Evolutionary conservation across 805 yeast species (phyloP), one percentile per base, ranked within the genome.

Genomic region (Candida dajiaensis): DNA sequence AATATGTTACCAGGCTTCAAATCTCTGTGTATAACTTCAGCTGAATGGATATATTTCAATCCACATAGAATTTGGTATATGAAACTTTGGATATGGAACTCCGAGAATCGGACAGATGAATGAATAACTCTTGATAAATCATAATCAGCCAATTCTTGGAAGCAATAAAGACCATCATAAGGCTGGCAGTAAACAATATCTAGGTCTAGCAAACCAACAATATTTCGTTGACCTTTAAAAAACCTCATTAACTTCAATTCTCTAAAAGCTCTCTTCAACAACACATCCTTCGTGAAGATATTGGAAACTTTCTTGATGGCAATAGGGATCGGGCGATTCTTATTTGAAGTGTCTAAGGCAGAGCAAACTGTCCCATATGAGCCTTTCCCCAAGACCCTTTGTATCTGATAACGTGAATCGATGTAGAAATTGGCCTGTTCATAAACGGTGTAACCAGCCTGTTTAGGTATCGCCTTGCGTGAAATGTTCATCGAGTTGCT

Each of bases 21-120:
- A 62, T 90, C 98, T 47, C 98, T 73, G 62, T 90, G 98, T 45
- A 90, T 83, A 10, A 90, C 95, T 54, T 87, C 89, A 1, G 96
- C 96, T 6, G 94, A 81, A 64, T 90, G 98, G 43, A 90, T 84
- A 59, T 88, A 90, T 60, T 87, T 85, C 40, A 90, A 67, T 0
- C 96, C 98, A 64, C 95, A 85, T 31, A 89, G 66, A 2, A 90
- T 77, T 63, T 90, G 97, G 60, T 89, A 89, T 36, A 80, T 62
- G 54, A 88, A 85, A 50, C 77, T 76, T 57, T 82, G 83, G 26
- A 88, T 78, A 59, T 89, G 97, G 62, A 82, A 83, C 51, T 87
- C 94, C n/a, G 92, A 80, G 55, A 90, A 78, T 51, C 84, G 88
- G 16, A 81, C 83, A 0, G 81, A 67, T 0, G 89, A 83, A 54